Percentiles rank a stretch among this genome's conserved stretches.
Evolutionary conservation across 768 basidiomycete genomes (phyloP).

Genomic region (Termitomyces sp.): DNA sequence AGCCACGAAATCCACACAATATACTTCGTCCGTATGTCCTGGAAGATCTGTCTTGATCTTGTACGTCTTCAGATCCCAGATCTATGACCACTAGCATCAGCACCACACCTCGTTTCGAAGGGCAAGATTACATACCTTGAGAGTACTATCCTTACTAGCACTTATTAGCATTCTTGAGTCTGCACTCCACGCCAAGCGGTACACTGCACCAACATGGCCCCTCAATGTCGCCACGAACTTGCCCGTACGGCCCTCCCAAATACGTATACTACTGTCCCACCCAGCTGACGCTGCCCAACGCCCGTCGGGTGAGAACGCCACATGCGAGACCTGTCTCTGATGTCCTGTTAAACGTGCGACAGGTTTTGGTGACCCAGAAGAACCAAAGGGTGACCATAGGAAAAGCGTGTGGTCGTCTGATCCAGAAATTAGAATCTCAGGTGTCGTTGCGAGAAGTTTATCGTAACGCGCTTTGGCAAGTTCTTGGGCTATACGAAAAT

Average conservation of each 20-base stretch:
- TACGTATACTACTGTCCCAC: conserved; percentile 85
- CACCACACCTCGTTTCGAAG: not conserved
- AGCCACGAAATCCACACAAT: conserved; percentile 98
- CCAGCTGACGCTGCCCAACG: conserved; percentile 88
- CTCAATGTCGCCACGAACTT: conserved; percentile 89
- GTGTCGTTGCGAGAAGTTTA: conserved; percentile 53
- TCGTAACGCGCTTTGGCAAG: conserved; percentile 80
- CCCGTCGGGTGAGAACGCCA: conserved; percentile 93
- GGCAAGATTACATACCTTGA: conserved; percentile 62
- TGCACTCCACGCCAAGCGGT: conserved; percentile 92
- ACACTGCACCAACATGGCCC: conserved; percentile 93
- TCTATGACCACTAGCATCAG: conserved; percentile 37
- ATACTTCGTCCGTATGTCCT: conserved; percentile 96
- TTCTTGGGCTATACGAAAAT: conserved; percentile 55
- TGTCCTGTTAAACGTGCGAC: conserved; percentile 84
- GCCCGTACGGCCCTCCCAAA: conserved; percentile 85
- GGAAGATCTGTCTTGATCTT: conserved; percentile 94
- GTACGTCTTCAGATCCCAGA: conserved; percentile 96
- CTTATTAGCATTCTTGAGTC: conserved; percentile 90
- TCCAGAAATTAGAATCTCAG: conserved; percentile 89
- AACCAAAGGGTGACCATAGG: conserved; percentile 69
- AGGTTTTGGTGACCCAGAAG: conserved; percentile 31
- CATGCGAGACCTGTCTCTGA: conserved; percentile 91
- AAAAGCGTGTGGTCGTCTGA: conserved; percentile 98
- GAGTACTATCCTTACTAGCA: conserved; percentile 92